phyloP scores from a whole-genome alignment of 345 rosid genomes.

The Citrus inodora region DNA sequence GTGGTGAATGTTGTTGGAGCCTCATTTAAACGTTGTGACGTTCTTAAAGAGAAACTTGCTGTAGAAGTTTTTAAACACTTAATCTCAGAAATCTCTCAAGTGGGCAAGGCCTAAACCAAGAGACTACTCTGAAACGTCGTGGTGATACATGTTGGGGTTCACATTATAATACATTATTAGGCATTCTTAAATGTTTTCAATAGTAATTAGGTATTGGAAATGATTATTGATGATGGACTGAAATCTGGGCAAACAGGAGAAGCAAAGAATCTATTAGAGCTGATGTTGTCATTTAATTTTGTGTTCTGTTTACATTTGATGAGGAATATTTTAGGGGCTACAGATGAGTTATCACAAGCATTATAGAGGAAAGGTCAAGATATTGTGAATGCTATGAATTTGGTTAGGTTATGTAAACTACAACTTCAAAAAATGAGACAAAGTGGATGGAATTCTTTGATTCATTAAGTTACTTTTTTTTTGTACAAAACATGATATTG shows the following conservation, averaged over 20 bases:
- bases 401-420: no score
- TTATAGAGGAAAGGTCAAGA: not conserved
- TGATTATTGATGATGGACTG: not conserved
- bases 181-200: not conserved
- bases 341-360: not conserved
- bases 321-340: not conserved
- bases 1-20: constrained; percentile 1
- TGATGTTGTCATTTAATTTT: constrained; percentile 6
- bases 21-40: not conserved
- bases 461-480: not conserved
- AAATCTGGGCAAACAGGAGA: not conserved
- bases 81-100: not conserved
- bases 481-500: not conserved
- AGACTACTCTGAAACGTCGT: not conserved
- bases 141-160: constrained; percentile 1
- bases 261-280: not conserved
- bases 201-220: not conserved
- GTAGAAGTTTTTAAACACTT: not conserved
- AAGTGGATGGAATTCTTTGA: no score
- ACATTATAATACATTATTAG: not conserved
- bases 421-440: no score
- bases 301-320: not conserved
- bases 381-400: no score
- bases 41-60: not conserved
- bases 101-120: not conserved